Percentiles rank a stretch among this genome's conserved stretches.
These are phyloP conservation scores for Xylaria bambusicola DNA, from an alignment of 495 filamentous ascomycete genomes.

Conservation along the genomic window DNA sequence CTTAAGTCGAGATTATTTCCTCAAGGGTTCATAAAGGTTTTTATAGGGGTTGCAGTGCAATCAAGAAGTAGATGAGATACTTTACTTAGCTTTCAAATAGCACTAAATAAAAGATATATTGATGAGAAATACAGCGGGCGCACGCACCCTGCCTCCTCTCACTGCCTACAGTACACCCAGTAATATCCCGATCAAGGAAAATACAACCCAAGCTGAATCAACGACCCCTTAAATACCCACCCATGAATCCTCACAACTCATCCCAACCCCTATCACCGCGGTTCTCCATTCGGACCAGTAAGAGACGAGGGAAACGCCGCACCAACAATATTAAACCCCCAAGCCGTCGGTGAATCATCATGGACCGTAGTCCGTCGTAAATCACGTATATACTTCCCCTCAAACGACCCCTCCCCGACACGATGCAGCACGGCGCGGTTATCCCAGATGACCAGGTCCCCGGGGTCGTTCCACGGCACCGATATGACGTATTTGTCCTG, in stretches of 20 bases:
- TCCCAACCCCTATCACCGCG: background rate
- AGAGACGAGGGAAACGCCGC: background rate
- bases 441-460: conserved; percentile 63
- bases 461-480: conserved; percentile 49
- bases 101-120: no score
- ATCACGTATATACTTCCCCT: conserved; percentile 53
- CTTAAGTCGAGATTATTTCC: no score
- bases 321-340: conserved; percentile 42
- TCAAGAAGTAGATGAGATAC: no score
- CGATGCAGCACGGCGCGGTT: conserved; percentile 60
- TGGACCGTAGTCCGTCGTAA: conserved; percentile 59
- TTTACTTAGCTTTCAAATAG: no score
- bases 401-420: conserved; percentile 51
- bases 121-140: no score
- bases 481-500: conserved; percentile 52
- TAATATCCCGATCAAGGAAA: no score
- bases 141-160: no score
- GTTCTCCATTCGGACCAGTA: background rate
- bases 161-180: no score
- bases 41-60: no score
- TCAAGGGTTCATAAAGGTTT: no score
- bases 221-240: no score
- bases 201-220: no score
- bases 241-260: background rate
- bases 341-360: conserved; percentile 44